Percentiles rank a stretch among this genome's conserved stretches.
Evolutionary conservation across 768 basidiomycete genomes (phyloP).

Genomic region (Tephrocybe sp.): DNA sequence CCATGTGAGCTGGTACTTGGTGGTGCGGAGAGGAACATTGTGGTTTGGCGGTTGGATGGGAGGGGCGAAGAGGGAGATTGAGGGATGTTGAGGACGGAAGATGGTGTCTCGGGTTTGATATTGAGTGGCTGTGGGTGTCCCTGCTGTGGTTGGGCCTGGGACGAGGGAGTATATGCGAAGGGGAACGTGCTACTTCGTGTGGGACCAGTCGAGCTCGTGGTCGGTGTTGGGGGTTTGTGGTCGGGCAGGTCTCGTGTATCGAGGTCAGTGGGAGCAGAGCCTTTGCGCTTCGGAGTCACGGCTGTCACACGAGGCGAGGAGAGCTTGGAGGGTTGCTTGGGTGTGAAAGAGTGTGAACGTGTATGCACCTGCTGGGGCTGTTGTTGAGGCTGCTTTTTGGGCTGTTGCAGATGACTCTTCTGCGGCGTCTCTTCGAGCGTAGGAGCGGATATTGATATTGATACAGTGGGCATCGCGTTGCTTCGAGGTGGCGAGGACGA

Average conservation of each 20-base stretch:
- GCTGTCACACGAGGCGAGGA: slow-evolving; percentile 53
- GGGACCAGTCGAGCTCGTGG: not conserved
- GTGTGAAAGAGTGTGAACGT: slow-evolving; percentile 71
- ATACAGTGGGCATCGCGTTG: slow-evolving; percentile 36
- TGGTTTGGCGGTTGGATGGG: slow-evolving; percentile 16
- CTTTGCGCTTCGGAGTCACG: slow-evolving; percentile 58
- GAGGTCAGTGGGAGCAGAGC: slow-evolving; percentile 40
- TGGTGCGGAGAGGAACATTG: slow-evolving; percentile 50
- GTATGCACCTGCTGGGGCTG: slow-evolving; percentile 46
- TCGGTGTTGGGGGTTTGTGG: not conserved
- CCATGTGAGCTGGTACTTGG: slow-evolving; percentile 42
- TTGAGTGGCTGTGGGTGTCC: not conserved
- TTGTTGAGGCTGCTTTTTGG: not conserved
- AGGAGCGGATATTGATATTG: slow-evolving; percentile 50
- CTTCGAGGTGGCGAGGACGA: slow-evolving; percentile 34
- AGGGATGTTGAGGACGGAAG: not conserved
- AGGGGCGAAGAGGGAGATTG: slow-evolving; percentile 5
- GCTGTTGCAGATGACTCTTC: slow-evolving; percentile 19
- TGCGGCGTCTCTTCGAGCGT: slow-evolving; percentile 29
- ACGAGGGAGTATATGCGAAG: not conserved
- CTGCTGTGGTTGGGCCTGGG: not conserved
- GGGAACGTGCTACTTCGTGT: slow-evolving; percentile 14
- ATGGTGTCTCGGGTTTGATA: not conserved
- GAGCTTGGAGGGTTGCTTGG: slow-evolving; percentile 69
- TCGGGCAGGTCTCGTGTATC: slow-evolving; percentile 24